Evolutionary conservation across 129 eudicot genomes (phyloP).

Genomic region (Oenanthe sinensis): DNA sequence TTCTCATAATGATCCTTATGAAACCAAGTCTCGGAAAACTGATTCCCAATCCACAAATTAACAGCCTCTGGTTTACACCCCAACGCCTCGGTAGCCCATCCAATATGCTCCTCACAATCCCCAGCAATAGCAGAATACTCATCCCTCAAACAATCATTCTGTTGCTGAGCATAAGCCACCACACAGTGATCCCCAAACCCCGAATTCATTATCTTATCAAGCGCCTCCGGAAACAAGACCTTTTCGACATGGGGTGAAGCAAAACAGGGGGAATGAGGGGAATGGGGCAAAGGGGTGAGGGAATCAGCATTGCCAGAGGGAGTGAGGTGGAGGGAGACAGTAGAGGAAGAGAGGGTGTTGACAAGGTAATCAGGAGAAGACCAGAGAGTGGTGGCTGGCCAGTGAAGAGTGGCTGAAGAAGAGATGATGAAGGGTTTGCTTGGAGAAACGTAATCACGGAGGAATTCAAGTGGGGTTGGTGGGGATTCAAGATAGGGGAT

Average conservation of each 20-base stretch:
- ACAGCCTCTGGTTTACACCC: slow-evolving; percentile 82
- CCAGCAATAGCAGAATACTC: slow-evolving; percentile 50
- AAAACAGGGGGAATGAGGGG: slow-evolving; percentile 52
- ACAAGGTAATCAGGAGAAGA: slow-evolving; percentile 49
- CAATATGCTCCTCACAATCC: slow-evolving; percentile 50
- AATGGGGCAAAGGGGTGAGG: slow-evolving; percentile 43
- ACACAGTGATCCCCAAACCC: slow-evolving; percentile 11
- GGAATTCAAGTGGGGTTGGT: slow-evolving; percentile 78
- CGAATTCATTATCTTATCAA: slow-evolving; percentile 23
- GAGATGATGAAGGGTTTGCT: slow-evolving; percentile 90
- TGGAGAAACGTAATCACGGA: slow-evolving; percentile 63
- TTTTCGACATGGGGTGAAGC: slow-evolving; percentile 57
- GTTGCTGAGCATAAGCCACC: slow-evolving; percentile 74
- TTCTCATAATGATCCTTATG: slow-evolving; percentile 97
- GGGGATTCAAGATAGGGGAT: slow-evolving; percentile 63
- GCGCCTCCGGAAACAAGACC: slow-evolving; percentile 44
- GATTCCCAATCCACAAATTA: slow-evolving; percentile 86
- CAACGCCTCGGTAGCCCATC: slow-evolving; percentile 81
- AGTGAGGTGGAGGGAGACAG: slow-evolving; percentile 82
- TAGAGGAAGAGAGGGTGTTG: slow-evolving; percentile 38
- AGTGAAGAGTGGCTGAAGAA: slow-evolving; percentile 58
- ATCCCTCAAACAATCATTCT: slow-evolving; percentile 75
- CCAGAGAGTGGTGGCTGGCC: slow-evolving; percentile 83
- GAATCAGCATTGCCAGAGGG: slow-evolving; percentile 85
- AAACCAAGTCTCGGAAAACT: slow-evolving; percentile 58